A percentile compares a stretch with the other conserved stretches of the same genome.
These are phyloP conservation scores for Discostella stelligeroides DNA, from an alignment of 108 stramenopile genomes.

Conservation along the genomic window DNA sequence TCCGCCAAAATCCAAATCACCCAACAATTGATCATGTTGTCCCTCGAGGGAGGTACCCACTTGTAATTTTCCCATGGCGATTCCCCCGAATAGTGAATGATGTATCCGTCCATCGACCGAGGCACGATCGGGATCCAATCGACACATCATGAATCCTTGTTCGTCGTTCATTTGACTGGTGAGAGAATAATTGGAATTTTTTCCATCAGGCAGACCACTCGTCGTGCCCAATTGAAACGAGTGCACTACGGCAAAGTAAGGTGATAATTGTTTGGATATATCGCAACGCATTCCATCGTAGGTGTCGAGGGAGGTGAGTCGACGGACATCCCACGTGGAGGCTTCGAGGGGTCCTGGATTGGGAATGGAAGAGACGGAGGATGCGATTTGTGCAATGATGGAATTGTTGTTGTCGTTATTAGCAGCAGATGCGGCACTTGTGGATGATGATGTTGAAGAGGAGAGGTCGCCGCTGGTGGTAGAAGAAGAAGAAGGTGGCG, in stretches of 20 bases:
- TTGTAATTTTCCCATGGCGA: constrained; percentile 78
- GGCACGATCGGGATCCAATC: constrained; percentile 65
- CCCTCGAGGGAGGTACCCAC: constrained; percentile 61
- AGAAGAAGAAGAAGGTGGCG: constrained; percentile 30
- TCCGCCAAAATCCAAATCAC: constrained; percentile 77
- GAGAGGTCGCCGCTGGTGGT: neutral
- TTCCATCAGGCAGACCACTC: constrained; percentile 82
- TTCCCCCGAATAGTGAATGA: constrained; percentile 65
- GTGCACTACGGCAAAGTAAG: constrained; percentile 83
- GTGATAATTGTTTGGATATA: constrained; percentile 84
- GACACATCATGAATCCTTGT: constrained; percentile 61
- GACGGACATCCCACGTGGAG: constrained; percentile 68
- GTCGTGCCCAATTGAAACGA: constrained; percentile 78
- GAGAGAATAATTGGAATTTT: constrained; percentile 71
- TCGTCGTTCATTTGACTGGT: constrained; percentile 85
- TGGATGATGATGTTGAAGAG: constrained; percentile 33
- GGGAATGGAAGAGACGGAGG: constrained; percentile 52
- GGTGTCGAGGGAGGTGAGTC: constrained; percentile 73
- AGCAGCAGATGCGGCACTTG: constrained; percentile 25
- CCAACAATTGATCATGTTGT: constrained; percentile 67
- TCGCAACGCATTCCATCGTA: constrained; percentile 82
- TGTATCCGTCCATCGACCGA: constrained; percentile 83
- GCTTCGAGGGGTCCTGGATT: constrained; percentile 85
- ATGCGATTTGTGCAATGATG: constrained; percentile 51
- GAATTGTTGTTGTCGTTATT: constrained; percentile 42